Evolutionary conservation across 192 early-diverging fungal genomes (phyloP).

Genomic region (Backusella psychrophila): DNA sequence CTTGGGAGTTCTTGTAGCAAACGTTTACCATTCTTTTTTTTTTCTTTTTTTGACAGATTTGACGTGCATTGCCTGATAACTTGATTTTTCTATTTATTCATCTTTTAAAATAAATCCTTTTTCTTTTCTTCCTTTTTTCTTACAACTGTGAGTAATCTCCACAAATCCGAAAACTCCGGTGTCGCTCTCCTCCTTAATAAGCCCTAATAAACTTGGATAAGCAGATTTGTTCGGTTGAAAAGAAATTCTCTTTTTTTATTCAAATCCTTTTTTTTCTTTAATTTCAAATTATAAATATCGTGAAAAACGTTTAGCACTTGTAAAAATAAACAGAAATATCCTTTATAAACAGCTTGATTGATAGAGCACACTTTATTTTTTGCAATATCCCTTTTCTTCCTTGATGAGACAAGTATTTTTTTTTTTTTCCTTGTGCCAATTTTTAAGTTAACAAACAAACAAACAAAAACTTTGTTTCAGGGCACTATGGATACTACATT

Average conservation of each 20-base stretch:
- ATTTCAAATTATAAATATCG: background rate
- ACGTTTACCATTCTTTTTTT: background rate
- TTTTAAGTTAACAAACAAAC: background rate
- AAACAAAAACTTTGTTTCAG: background rate
- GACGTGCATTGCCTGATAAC: background rate
- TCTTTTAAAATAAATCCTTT: background rate
- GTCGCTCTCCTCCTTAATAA: background rate
- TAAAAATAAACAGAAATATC: background rate
- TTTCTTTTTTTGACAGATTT: background rate
- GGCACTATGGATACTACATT: background rate
- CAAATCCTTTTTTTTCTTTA: background rate
- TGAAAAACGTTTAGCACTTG: background rate
- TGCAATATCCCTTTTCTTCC: no score
- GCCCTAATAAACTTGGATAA: background rate
- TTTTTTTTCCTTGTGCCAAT: background rate
- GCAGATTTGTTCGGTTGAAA: background rate
- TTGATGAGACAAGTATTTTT: no score
- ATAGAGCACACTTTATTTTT: no score
- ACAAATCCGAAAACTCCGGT: slow-evolving; percentile 2
- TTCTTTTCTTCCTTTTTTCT: background rate
- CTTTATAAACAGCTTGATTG: background rate
- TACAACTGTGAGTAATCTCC: background rate
- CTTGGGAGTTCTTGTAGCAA: background rate
- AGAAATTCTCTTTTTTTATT: background rate
- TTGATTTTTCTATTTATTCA: background rate